Percentiles rank a stretch among this genome's conserved stretches.
Evolutionary conservation across 2,329 filamentous ascomycete genomes (phyloP).

Genomic region (Mariannaea sp.): DNA sequence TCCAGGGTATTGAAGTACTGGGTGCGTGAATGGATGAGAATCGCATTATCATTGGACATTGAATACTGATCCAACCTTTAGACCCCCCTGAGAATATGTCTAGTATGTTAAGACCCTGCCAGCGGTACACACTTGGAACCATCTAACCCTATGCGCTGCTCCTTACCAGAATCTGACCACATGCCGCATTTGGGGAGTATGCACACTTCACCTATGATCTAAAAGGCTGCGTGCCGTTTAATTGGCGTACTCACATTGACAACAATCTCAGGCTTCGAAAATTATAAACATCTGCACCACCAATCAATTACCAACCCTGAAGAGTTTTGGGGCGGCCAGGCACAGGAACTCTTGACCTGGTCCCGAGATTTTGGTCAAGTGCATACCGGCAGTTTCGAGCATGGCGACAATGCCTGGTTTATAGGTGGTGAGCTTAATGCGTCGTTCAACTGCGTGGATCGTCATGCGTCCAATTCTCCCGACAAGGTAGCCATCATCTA

Average conservation of each 20-base stretch:
- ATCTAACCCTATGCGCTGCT: background rate
- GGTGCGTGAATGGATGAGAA: background rate
- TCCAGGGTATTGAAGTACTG: constrained; percentile 7
- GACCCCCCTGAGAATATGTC: constrained; percentile 18
- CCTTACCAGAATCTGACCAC: constrained; percentile 6
- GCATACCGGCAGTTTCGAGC: constrained; percentile 69
- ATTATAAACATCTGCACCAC: constrained; percentile 66
- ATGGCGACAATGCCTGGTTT: constrained; percentile 91
- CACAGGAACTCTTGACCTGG: constrained; percentile 86
- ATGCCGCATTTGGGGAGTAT: constrained; percentile 18
- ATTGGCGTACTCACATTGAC: background rate
- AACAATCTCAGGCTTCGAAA: constrained; percentile 55
- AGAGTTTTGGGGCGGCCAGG: constrained; percentile 82
- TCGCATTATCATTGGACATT: background rate
- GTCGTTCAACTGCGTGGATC: constrained; percentile 93
- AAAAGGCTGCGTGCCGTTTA: background rate
- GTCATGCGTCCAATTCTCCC: constrained; percentile 87
- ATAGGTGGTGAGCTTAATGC: constrained; percentile 87
- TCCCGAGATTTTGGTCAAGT: constrained; percentile 79
- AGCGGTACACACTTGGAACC: background rate
- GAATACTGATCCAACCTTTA: constrained; percentile 1
- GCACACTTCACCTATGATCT: background rate
- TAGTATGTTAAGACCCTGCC: constrained; percentile 9
- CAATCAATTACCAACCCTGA: constrained; percentile 85
- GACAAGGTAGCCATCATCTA: constrained; percentile 93